phyloP scores from a whole-genome alignment of 2,329 filamentous ascomycete species.

The Tolypocladium tundrense region DNA sequence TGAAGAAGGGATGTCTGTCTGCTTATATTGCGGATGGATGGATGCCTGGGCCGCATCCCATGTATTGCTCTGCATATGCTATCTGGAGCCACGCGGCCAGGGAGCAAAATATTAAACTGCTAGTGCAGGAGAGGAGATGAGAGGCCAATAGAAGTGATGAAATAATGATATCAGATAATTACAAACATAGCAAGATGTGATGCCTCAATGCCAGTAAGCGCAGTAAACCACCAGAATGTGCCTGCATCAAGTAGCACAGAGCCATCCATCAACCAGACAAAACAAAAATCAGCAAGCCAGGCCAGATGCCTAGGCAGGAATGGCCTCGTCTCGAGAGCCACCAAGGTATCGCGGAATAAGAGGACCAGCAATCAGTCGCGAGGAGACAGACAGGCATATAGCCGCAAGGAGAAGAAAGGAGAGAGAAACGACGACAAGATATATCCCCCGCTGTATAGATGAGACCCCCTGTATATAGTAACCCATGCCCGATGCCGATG shows the following conservation, averaged over 20 bases:
- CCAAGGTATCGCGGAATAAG: conserved; percentile 6
- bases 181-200: neutral
- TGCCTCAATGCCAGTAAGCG: neutral
- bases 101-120: neutral
- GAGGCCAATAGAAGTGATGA: neutral
- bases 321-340: conserved; percentile 5
- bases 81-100: neutral
- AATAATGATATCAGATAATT: neutral
- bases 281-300: neutral
- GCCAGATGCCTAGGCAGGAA: neutral
- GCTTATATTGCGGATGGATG: neutral
- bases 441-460: conserved; percentile 6
- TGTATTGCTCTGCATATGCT: neutral
- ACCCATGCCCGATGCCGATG: conserved; percentile 2
- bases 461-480: conserved; percentile 1
- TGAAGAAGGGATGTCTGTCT: neutral
- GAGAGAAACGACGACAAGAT: neutral
- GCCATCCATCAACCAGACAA: neutral
- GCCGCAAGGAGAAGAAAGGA: neutral
- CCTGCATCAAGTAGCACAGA: neutral
- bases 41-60: neutral
- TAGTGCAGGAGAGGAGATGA: neutral
- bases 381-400: neutral
- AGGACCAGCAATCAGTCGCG: neutral
- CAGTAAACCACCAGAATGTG: neutral